These are phyloP conservation scores for Sesbania bispinosa DNA, from an alignment of 306 rosid species.

Conservation along the genomic window DNA sequence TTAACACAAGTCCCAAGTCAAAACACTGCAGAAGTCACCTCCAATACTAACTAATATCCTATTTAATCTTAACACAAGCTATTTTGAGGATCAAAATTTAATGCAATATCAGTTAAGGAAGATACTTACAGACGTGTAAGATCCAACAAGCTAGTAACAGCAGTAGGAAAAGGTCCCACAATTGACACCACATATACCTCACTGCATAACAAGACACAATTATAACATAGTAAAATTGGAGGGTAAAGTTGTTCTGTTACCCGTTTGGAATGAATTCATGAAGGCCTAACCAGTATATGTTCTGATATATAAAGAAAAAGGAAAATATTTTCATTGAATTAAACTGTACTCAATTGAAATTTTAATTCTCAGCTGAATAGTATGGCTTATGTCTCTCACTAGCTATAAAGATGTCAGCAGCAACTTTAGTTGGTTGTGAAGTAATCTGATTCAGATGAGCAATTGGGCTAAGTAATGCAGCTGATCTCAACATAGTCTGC, in stretches of 20 bases:
- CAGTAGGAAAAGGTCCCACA: conserved; percentile 99
- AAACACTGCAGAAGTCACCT: neutral
- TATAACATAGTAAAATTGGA: neutral
- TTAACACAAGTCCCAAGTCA: no score
- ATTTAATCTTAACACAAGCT: neutral
- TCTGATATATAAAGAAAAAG: conserved; percentile 39
- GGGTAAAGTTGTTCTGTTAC: conserved; percentile 32
- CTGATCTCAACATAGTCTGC: conserved; percentile 50
- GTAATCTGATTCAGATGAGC: conserved; percentile 55
- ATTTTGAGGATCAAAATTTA: neutral
- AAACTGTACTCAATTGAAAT: neutral
- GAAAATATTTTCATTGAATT: neutral
- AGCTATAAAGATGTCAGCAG: conserved; percentile 43
- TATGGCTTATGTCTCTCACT: conserved; percentile 25
- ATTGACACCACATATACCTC: conserved; percentile 98
- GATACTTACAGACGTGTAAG: conserved; percentile 83
- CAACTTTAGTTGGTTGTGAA: conserved; percentile 33
- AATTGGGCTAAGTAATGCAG: conserved; percentile 75
- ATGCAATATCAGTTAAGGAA: neutral
- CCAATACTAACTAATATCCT: no score
- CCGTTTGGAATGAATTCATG: conserved; percentile 48
- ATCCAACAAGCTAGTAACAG: conserved; percentile 95
- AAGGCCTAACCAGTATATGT: conserved; percentile 47
- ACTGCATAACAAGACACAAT: conserved; percentile 45
- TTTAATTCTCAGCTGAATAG: neutral